These are phyloP conservation scores for Suaeda aralocaspica DNA, from an alignment of 148 eudicot species.

Conservation along the genomic window DNA sequence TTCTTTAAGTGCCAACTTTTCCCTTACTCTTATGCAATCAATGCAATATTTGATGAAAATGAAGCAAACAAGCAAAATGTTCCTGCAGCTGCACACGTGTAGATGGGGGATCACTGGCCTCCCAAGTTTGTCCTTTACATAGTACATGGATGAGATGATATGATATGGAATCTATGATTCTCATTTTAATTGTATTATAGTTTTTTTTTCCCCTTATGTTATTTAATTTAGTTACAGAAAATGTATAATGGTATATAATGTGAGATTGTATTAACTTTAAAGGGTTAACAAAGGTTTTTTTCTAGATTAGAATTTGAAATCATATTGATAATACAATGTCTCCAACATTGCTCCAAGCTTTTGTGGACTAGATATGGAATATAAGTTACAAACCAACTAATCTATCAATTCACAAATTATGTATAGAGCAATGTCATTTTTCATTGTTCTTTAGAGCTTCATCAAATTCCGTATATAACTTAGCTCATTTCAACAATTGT, in stretches of 20 bases:
- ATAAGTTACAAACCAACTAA: too few relatives aligned
- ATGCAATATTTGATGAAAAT: constrained; percentile 3
- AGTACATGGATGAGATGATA: background rate
- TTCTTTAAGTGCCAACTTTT: constrained; percentile 9
- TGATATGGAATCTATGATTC: background rate
- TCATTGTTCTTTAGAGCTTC: too few relatives aligned
- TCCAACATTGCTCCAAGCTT: too few relatives aligned
- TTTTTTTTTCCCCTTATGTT: background rate
- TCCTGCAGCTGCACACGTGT: constrained; percentile 27
- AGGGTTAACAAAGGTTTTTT: too few relatives aligned
- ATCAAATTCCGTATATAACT: too few relatives aligned
- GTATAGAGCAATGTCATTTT: too few relatives aligned
- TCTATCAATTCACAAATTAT: too few relatives aligned
- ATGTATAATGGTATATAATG: constrained; percentile 1
- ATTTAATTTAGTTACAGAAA: background rate
- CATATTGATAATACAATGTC: too few relatives aligned
- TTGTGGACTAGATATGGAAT: too few relatives aligned
- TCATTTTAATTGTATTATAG: constrained; percentile 2
- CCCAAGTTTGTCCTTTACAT: constrained; percentile 8
- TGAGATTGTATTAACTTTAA: background rate
- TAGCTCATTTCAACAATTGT: too few relatives aligned
- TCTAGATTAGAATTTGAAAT: too few relatives aligned
- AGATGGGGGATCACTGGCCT: constrained; percentile 15
- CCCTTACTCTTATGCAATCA: constrained; percentile 17
- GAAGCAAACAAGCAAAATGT: constrained; percentile 11